phyloP scores from a whole-genome alignment of 441 rosid species.

The Populus trichocarpa region DNA sequence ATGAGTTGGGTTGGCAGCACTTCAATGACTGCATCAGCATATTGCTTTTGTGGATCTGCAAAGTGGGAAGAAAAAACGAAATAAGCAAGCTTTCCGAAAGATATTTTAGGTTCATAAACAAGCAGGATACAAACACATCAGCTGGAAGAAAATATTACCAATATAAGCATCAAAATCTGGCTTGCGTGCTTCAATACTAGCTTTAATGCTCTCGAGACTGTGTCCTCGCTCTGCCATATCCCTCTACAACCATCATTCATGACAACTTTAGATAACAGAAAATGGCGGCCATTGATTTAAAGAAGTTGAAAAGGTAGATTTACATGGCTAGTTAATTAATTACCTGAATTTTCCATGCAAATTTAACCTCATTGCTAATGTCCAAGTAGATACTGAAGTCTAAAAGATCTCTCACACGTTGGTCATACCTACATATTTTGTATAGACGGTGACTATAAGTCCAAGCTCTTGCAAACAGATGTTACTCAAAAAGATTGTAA shows the following conservation, averaged over 20 bases:
- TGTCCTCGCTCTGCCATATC: conserved; percentile 99
- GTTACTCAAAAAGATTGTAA: not conserved
- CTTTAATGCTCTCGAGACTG: conserved; percentile 95
- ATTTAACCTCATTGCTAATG: conserved; percentile 93
- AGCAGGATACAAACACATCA: too few species aligned
- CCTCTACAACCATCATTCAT: conserved; percentile 49
- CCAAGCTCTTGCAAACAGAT: not conserved
- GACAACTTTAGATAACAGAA: not conserved
- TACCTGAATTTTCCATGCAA: conserved; percentile 99
- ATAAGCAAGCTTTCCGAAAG: not conserved
- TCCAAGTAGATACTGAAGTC: conserved; percentile 98
- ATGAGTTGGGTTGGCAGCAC: conserved; percentile 87
- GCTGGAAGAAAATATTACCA: conserved; percentile 31
- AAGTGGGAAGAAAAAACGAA: not conserved
- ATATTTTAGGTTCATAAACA: not conserved
- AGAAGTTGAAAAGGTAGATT: not conserved
- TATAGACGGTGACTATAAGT: not conserved
- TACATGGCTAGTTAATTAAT: not conserved
- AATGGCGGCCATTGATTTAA: not conserved
- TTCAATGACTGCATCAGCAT: conserved; percentile 93
- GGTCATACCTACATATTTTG: conserved; percentile 59
- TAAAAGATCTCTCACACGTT: conserved; percentile 76
- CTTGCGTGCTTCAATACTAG: conserved; percentile 91
- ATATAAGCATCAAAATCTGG: conserved; percentile 96
- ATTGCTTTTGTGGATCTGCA: conserved; percentile 93